A percentile compares a stretch with the other conserved stretches of the same genome.
Evolutionary conservation across 129 eudicot genomes (phyloP).

Genomic region (Helianthus tuberosus): DNA sequence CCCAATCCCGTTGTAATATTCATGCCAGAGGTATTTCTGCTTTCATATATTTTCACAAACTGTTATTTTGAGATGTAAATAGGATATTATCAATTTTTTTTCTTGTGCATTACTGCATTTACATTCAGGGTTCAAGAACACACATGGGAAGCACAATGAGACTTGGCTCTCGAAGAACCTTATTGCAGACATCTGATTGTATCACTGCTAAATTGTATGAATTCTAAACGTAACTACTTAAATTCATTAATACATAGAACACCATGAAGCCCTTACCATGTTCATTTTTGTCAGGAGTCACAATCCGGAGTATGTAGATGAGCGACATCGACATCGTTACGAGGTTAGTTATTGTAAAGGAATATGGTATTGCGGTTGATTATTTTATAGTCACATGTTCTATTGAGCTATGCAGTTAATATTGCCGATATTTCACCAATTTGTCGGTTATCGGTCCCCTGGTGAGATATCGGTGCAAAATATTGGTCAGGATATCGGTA

Average conservation of each 20-base stretch:
- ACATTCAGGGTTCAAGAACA: slow-evolving; percentile 75
- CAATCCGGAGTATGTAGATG: slow-evolving; percentile 69
- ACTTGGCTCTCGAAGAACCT: slow-evolving; percentile 87
- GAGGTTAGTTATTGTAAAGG: slow-evolving; percentile 48
- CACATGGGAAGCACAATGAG: slow-evolving; percentile 99
- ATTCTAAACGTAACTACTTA: slow-evolving; percentile 5
- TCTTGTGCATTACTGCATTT: neutral
- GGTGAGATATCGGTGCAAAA: no score
- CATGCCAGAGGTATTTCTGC: slow-evolving; percentile 91
- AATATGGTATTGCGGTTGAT: neutral
- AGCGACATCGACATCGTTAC: slow-evolving; percentile 92
- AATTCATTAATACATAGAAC: neutral
- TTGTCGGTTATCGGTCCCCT: no score
- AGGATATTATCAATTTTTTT: neutral
- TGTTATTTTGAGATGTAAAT: slow-evolving; percentile 2
- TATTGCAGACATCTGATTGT: slow-evolving; percentile 71
- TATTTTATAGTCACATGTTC: no score
- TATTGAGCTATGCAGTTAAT: no score
- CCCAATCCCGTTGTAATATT: slow-evolving; percentile 84
- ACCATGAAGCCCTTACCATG: neutral
- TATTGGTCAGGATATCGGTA: no score
- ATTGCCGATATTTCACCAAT: no score
- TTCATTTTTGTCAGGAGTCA: slow-evolving; percentile 47
- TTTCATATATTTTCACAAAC: neutral
- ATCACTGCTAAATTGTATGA: slow-evolving; percentile 84